Evolutionary conservation across 164 flowering plant genomes (phyloP).

Genomic region (Stephania japonica): DNA sequence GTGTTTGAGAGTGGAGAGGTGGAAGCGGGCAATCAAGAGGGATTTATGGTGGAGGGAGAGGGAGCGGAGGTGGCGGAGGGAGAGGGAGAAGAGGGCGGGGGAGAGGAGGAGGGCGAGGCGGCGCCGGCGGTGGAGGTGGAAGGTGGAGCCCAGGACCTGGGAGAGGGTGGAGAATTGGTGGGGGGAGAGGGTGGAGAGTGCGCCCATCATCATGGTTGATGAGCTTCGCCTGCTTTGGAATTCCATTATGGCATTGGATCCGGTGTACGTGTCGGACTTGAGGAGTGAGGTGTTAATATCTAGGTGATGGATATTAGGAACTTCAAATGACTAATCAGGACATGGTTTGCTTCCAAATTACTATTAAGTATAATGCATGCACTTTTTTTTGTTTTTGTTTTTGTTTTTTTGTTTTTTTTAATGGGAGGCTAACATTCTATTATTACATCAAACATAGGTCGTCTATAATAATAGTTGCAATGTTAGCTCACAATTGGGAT

Average conservation of each 20-base stretch:
- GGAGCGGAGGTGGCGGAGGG: conserved; percentile 63
- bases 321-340: conserved; percentile 4
- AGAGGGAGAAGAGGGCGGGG: conserved; percentile 47
- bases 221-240: neutral
- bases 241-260: conserved; percentile 12
- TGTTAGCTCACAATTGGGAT: too few species aligned
- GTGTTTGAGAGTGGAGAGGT: conserved; percentile 48
- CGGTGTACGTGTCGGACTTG: too few species aligned
- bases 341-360: neutral
- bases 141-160: conserved; percentile 32
- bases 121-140: conserved; percentile 53
- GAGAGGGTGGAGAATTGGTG: conserved; percentile 44
- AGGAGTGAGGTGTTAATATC: conserved; percentile 10
- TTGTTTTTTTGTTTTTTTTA: too few species aligned
- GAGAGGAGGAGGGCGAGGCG: conserved; percentile 56
- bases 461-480: too few species aligned
- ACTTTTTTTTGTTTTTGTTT: too few species aligned
- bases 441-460: too few species aligned
- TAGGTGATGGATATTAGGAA: neutral
- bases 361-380: too few species aligned
- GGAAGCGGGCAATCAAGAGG: conserved; percentile 59
- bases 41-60: conserved; percentile 65
- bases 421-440: too few species aligned
- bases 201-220: conserved; percentile 34
- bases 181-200: conserved; percentile 49